Conservation (phyloP, 345 rosid species). For the Populus nigra region DNA sequence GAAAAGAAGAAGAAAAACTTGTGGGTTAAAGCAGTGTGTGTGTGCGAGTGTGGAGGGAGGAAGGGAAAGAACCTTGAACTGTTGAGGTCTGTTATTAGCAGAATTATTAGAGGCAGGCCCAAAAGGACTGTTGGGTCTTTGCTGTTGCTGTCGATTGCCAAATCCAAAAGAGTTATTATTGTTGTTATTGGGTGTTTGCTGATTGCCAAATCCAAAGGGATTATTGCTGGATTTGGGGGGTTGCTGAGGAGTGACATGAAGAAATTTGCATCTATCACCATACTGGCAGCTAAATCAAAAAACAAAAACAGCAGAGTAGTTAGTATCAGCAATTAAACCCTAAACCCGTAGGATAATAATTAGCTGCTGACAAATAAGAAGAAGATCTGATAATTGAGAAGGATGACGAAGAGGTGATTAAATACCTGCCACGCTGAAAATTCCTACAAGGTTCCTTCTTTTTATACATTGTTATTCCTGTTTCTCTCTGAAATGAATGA, state of each 20-base stretch:
- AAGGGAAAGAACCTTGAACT: constrained; percentile 51
- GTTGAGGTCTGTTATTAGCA: constrained; percentile 39
- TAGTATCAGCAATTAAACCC: neutral
- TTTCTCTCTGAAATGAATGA: too few relatives aligned
- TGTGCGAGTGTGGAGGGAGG: neutral
- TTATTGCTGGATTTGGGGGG: constrained; percentile 31
- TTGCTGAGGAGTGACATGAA: constrained; percentile 58
- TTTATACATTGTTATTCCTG: too few relatives aligned
- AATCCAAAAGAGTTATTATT: too few relatives aligned
- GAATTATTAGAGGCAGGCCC: constrained; percentile 14
- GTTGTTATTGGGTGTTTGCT: constrained; percentile 25
- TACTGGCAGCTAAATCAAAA: constrained; percentile 64
- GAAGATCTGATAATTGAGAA: neutral
- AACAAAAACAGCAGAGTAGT: neutral
- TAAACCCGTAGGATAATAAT: neutral
- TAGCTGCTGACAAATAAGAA: neutral
- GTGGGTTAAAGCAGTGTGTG: too few relatives aligned
- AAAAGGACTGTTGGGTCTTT: too few relatives aligned
- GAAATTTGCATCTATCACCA: constrained; percentile 67
- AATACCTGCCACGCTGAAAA: constrained; percentile 76
- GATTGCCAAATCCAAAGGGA: constrained; percentile 48
- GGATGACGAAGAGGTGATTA: neutral
- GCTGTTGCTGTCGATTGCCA: too few relatives aligned
- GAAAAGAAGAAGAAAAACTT: neutral
- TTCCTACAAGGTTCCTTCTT: constrained; percentile 66